Evolutionary conservation across 2,329 filamentous ascomycete species (phyloP).

Genomic region (Fusarium albidum): DNA sequence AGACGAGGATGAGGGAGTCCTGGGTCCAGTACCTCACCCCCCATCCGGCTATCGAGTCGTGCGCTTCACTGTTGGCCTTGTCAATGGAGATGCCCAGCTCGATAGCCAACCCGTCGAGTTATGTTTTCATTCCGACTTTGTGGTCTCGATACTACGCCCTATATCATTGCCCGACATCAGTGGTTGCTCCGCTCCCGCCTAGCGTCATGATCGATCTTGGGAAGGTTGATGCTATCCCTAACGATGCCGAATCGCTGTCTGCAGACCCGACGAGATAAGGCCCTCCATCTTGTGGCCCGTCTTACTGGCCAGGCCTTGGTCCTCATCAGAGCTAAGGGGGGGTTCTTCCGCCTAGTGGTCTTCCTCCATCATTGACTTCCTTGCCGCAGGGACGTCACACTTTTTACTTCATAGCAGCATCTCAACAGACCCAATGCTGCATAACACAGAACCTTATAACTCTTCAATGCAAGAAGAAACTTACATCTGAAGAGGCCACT

Average conservation of each 20-base stretch:
- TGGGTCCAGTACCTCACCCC: background rate
- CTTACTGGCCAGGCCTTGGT: too few species aligned
- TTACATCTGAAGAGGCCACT: too few species aligned
- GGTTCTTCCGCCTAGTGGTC: too few species aligned
- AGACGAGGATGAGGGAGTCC: background rate
- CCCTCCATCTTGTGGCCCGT: too few species aligned
- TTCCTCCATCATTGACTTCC: too few species aligned
- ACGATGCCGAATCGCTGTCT: background rate
- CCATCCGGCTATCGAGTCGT: background rate
- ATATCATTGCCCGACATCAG: background rate
- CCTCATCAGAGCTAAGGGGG: too few species aligned
- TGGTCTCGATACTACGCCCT: background rate
- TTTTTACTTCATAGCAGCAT: too few species aligned
- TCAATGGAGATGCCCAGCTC: background rate
- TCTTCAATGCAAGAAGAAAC: too few species aligned
- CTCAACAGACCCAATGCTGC: too few species aligned
- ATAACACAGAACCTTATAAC: too few species aligned
- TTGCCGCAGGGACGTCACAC: too few species aligned
- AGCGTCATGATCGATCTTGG: constrained; percentile 3
- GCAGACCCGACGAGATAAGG: too few species aligned
- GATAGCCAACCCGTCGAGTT: constrained; percentile 3
- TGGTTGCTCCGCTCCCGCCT: background rate
- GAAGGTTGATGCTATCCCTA: background rate
- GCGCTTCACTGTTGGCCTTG: constrained; percentile 1
- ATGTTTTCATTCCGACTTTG: constrained; percentile 5